A percentile compares a stretch with the other conserved stretches of the same genome.
Evolutionary conservation across 129 eudicot genomes (phyloP).

Genomic region (Scalesia atractyloides): DNA sequence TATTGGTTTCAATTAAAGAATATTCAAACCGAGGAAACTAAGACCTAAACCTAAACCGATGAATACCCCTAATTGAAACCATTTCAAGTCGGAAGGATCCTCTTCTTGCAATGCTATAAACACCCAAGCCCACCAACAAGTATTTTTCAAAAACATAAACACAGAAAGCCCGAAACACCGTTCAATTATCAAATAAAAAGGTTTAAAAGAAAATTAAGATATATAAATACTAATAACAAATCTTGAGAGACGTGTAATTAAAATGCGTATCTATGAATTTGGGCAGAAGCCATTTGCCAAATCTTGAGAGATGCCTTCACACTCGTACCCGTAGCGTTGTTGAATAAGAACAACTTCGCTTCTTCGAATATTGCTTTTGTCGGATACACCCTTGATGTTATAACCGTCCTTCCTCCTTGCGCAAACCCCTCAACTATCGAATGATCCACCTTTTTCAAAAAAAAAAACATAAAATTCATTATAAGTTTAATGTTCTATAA

Average conservation of each 20-base stretch:
- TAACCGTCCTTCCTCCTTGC: conserved; percentile 80
- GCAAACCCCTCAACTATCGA: conserved; percentile 83
- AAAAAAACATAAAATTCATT: neutral
- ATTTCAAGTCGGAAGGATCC: too few relatives aligned
- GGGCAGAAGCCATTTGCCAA: conserved; percentile 67
- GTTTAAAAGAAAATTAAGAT: neutral
- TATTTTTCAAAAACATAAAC: neutral
- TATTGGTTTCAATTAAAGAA: too few relatives aligned
- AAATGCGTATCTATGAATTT: conserved; percentile 38
- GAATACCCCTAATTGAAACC: too few relatives aligned
- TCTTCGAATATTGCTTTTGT: conserved; percentile 65
- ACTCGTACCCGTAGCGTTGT: conserved; percentile 64
- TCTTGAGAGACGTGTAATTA: neutral
- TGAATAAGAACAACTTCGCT: conserved; percentile 65
- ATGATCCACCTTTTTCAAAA: conserved; percentile 67
- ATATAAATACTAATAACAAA: neutral
- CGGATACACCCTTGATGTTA: conserved; percentile 76
- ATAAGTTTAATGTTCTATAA: neutral
- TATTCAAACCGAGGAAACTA: too few relatives aligned
- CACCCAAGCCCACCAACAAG: too few relatives aligned
- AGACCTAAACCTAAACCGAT: too few relatives aligned
- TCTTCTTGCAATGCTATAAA: too few relatives aligned
- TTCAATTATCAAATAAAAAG: neutral
- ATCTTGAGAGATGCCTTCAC: conserved; percentile 69
- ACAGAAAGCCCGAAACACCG: neutral